Evolutionary conservation across 2,329 filamentous ascomycete species (phyloP).

Genomic region (Sporothrix luriei): DNA sequence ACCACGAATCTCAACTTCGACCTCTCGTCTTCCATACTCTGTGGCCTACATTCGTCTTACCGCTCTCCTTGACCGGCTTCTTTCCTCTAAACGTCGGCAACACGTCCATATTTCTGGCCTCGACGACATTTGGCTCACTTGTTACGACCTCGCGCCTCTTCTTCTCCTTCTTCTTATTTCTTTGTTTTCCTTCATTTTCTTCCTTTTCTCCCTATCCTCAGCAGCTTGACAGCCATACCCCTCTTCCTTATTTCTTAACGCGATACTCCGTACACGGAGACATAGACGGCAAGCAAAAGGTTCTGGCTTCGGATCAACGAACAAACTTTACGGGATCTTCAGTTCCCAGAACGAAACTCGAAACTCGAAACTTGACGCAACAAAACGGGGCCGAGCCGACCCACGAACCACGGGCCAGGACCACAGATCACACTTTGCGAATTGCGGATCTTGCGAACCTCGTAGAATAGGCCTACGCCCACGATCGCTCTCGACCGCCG

Average conservation of each 20-base stretch:
- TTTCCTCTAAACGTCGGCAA: not conserved
- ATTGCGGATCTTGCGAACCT: not conserved
- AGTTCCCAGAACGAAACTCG: not conserved
- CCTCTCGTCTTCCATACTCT: not conserved
- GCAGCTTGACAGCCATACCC: not conserved
- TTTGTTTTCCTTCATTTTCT: not conserved
- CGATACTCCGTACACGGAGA: not conserved
- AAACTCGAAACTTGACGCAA: slow-evolving; percentile 20
- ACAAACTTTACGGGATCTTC: not conserved
- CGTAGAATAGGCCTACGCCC: not conserved
- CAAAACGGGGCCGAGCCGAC: slow-evolving; percentile 20
- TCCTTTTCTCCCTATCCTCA: not conserved
- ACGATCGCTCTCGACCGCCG: not conserved
- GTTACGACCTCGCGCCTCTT: not conserved
- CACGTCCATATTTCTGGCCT: not conserved
- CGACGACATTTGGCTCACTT: not conserved
- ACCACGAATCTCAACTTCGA: not conserved
- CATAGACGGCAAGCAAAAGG: not conserved
- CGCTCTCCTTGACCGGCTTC: not conserved
- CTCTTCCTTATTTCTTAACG: no score
- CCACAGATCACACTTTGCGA: not conserved
- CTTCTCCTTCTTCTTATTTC: not conserved
- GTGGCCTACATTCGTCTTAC: not conserved
- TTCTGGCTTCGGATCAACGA: not conserved
- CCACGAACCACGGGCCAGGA: not conserved